Percentiles rank a stretch among this genome's conserved stretches.
phyloP scores from a whole-genome alignment of 805 yeast genomes.

The Schwanniomyces polymorphus region DNA sequence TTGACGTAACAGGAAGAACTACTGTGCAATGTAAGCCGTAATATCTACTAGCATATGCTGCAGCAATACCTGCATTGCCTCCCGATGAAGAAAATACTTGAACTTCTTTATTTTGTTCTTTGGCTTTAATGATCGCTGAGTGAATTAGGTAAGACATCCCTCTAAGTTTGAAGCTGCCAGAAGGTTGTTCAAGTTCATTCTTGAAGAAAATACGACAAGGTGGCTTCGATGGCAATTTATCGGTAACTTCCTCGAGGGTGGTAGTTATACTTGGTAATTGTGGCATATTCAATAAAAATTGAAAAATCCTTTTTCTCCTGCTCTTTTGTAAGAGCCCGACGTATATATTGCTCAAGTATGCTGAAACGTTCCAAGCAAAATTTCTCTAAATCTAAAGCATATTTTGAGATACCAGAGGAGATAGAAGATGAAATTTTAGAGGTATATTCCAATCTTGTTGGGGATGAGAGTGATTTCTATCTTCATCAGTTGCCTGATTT shows the following conservation, averaged over 20 bases:
- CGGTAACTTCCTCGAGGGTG: constrained; percentile 32
- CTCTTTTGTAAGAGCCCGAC: not conserved
- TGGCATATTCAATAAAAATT: not conserved
- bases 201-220: constrained; percentile 45
- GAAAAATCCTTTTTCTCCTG: not conserved
- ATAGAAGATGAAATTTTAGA: constrained; percentile 38
- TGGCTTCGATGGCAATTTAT: constrained; percentile 19
- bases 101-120: constrained; percentile 13
- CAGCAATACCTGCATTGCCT: constrained; percentile 38
- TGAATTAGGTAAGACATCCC: constrained; percentile 52
- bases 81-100: constrained; percentile 30
- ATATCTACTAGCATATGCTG: constrained; percentile 24
- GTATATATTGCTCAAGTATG: constrained; percentile 1
- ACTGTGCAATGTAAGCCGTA: constrained; percentile 27
- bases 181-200: constrained; percentile 54
- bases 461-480: constrained; percentile 23
- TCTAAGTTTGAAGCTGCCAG: constrained; percentile 58
- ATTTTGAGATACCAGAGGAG: constrained; percentile 13
- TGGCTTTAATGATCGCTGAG: constrained; percentile 27
- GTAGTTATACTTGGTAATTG: constrained; percentile 20
- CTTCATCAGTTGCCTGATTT: constrained; percentile 24
- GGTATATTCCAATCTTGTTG: constrained; percentile 24
- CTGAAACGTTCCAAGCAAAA: constrained; percentile 7
- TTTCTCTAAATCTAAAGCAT: constrained; percentile 8
- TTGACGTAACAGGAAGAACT: constrained; percentile 24